Base-by-base conservation (phyloP, 176 grass and related monocot genomes). In the Guadua angustifolia region DNA sequence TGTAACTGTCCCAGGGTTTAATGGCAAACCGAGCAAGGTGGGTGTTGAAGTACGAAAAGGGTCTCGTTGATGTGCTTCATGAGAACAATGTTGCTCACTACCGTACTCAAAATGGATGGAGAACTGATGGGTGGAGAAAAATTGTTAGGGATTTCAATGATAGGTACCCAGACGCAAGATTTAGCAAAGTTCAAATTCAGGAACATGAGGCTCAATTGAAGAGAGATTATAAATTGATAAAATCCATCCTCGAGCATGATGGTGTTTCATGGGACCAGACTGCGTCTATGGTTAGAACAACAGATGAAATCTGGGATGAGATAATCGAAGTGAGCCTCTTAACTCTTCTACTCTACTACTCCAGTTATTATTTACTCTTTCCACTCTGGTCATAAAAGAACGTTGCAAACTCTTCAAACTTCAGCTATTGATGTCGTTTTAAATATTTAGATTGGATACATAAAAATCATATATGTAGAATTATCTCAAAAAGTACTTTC, bases 261-360 rank as follows among this genome's bases (percentile, higher is more conserved):
- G 83, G 79, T 38, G 79, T 90, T 77, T 82, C 83, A 32, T 90
- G 88, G 78, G 88, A 90, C 66, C 79, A 82, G 73, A 78, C 29
- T 86, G 66, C 88, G 14, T 90, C 73, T 58, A 90, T 90, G 88
- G 77, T 90, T 66, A 86, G 38, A 42, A 66, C 79, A 1, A 86
- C 88, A 66, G 88, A 90, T 78, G 83, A 90, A 78, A 82, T 86
- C 38, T 90, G 88, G 83, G 88, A 90, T 82, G 88, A 90, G 56
- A 86, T 90, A 59, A 86, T 90, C 1, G 88, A 90, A 4, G 88
- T 90, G 65, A 86, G 79, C 59, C 35, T 63, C 26, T 46, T 51
- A 44, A 77, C 19, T 81, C 33, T 78, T 80, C 35, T 62, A 51
- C 13, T 81, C 11, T 49, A 42, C 18, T 53, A 43, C 17, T 75